These are phyloP conservation scores for Macaranga tanarius DNA, from an alignment of 441 rosid genomes.

Conservation along the genomic window DNA sequence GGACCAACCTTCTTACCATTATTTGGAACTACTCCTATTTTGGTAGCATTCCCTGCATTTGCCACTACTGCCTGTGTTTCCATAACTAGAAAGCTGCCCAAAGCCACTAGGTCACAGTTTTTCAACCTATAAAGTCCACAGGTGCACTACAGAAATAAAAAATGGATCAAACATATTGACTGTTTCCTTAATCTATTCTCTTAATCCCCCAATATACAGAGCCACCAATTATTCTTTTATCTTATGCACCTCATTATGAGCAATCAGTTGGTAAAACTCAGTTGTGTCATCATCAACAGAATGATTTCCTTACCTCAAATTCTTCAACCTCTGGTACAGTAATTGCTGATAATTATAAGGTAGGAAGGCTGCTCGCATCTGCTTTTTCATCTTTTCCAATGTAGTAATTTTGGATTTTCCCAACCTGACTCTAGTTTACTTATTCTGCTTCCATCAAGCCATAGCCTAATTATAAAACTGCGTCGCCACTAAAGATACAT, in stretches of 20 bases:
- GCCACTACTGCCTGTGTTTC: too few relatives aligned
- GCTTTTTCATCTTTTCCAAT: slow-evolving; percentile 16
- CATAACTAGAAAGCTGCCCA: background rate
- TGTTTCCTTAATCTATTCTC: too few relatives aligned
- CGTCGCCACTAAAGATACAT: background rate
- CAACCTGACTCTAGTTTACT: background rate
- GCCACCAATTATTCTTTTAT: slow-evolving; percentile 7
- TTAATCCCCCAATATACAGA: too few relatives aligned
- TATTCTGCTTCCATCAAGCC: background rate
- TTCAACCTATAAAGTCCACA: too few relatives aligned
- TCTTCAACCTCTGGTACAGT: slow-evolving; percentile 15
- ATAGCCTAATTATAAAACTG: background rate
- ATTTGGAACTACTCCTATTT: too few relatives aligned
- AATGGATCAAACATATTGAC: too few relatives aligned
- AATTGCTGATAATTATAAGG: slow-evolving; percentile 2
- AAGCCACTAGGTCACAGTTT: background rate
- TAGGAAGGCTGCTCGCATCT: background rate
- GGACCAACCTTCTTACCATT: too few relatives aligned
- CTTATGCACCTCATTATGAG: background rate
- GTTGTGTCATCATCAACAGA: slow-evolving; percentile 1
- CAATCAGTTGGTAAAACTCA: slow-evolving; percentile 12
- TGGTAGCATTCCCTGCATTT: too few relatives aligned
- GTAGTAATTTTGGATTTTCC: slow-evolving; percentile 1
- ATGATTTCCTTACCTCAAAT: background rate
- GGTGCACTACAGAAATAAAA: too few relatives aligned